phyloP scores from a whole-genome alignment of 768 basidiomycete genomes.

The Neoboletus magnificus region DNA sequence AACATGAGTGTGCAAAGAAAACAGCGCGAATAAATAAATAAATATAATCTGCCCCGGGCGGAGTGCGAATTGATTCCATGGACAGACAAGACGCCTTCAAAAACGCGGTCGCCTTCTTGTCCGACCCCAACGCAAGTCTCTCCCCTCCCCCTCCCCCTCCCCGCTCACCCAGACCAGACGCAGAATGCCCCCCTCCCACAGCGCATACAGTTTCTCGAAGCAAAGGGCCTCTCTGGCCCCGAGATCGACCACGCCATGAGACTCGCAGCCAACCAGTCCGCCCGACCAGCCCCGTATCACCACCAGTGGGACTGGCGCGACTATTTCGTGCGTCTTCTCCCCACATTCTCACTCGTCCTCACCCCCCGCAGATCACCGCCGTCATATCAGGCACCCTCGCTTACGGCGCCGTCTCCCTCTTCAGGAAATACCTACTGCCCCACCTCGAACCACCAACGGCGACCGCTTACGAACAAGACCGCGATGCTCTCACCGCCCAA shows the following conservation, averaged over 20 bases:
- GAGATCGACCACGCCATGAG: slow-evolving; percentile 88
- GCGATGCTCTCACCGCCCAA: slow-evolving; percentile 78
- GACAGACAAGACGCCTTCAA: slow-evolving; percentile 72
- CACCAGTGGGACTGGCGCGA: slow-evolving; percentile 92
- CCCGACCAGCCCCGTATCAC: slow-evolving; percentile 37
- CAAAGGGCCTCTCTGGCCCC: slow-evolving; percentile 77
- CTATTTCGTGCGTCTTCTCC: slow-evolving; percentile 73
- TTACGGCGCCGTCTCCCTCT: slow-evolving; percentile 77
- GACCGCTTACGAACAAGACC: slow-evolving; percentile 87
- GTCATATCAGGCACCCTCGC: slow-evolving; percentile 84
- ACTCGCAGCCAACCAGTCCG: slow-evolving; percentile 44
- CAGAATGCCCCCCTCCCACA: slow-evolving; percentile 78
- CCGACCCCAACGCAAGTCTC: slow-evolving; percentile 69
- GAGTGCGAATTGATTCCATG: slow-evolving; percentile 32
- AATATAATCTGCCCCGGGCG: slow-evolving; percentile 12
- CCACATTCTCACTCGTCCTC: slow-evolving; percentile 16
- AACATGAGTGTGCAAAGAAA: slow-evolving; percentile 24
- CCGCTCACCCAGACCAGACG: slow-evolving; percentile 44
- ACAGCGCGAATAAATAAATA: background rate
- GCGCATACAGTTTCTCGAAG: slow-evolving; percentile 90
- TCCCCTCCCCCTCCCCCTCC: background rate
- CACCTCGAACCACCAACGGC: slow-evolving; percentile 86
- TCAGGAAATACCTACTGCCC: slow-evolving; percentile 89
- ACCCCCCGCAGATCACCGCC: slow-evolving; percentile 70
- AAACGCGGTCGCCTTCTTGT: slow-evolving; percentile 81